Conservation (phyloP, 1,284 basidiomycete species). For the Polyporus tsugae region DNA sequence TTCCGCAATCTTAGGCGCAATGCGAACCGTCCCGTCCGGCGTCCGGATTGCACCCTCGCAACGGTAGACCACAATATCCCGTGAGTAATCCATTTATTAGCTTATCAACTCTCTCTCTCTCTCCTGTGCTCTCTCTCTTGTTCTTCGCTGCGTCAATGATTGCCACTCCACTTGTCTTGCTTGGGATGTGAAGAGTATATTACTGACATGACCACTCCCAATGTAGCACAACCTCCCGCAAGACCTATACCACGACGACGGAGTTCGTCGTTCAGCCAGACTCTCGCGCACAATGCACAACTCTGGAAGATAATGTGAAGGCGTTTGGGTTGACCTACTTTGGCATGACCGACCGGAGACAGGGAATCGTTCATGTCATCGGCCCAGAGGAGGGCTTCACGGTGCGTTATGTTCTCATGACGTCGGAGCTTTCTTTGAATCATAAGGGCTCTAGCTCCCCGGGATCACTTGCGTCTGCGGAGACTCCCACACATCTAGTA, state of each 20-base stretch:
- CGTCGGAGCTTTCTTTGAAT: constrained; percentile 68
- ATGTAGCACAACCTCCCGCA: constrained; percentile 84
- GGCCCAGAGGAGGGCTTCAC: constrained; percentile 98
- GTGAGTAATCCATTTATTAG: constrained; percentile 56
- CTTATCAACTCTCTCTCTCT: no score
- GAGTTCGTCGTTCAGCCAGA: constrained; percentile 91
- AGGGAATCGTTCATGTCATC: constrained; percentile 96
- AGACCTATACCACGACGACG: constrained; percentile 80
- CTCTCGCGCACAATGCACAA: constrained; percentile 90
- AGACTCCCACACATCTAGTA: constrained; percentile 94
- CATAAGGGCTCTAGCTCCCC: constrained; percentile 67
- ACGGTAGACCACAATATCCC: constrained; percentile 98
- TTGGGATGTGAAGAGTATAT: constrained; percentile 5
- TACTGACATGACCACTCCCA: neutral
- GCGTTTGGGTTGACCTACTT: constrained; percentile 97
- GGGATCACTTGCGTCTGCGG: constrained; percentile 97
- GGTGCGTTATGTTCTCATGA: constrained; percentile 48
- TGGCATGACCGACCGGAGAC: constrained; percentile 90
- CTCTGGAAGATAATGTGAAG: constrained; percentile 95
- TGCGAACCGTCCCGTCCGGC: constrained; percentile 84
- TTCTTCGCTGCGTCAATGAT: neutral
- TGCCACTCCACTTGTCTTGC: neutral
- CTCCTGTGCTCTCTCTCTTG: no score
- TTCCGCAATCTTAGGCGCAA: constrained; percentile 60
- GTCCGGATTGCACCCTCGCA: constrained; percentile 94